Percentiles rank a stretch among this genome's conserved stretches.
These are phyloP conservation scores for Tylopilus subfusipes DNA, from an alignment of 768 basidiomycete genomes.

Conservation along the genomic window DNA sequence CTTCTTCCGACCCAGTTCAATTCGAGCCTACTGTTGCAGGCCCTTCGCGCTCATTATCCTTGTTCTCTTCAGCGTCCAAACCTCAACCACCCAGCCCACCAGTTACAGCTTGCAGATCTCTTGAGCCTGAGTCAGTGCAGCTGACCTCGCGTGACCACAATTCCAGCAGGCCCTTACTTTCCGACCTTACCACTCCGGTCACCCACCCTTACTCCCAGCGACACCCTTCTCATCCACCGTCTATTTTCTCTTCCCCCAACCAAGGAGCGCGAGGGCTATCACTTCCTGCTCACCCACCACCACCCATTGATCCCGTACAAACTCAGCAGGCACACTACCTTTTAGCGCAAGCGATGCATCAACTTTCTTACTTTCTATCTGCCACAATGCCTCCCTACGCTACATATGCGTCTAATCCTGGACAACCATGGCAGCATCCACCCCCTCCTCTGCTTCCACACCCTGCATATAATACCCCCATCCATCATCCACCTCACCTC, in stretches of 20 bases:
- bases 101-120: slow-evolving; percentile 5
- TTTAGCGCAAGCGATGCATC: slow-evolving; percentile 40
- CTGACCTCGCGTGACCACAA: not conserved
- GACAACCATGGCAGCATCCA: slow-evolving; percentile 21
- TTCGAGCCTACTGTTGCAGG: slow-evolving; percentile 1
- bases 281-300: slow-evolving; percentile 28
- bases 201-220: slow-evolving; percentile 21
- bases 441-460: slow-evolving; percentile 5
- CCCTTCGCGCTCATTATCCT: slow-evolving; percentile 9
- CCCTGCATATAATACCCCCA: slow-evolving; percentile 4
- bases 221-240: slow-evolving; percentile 15
- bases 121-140: slow-evolving; percentile 5
- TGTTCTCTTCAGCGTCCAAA: slow-evolving; percentile 7
- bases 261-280: slow-evolving; percentile 17
- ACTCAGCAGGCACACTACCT: slow-evolving; percentile 38
- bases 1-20: slow-evolving; percentile 7
- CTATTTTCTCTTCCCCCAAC: slow-evolving; percentile 16
- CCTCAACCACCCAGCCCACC: slow-evolving; percentile 4
- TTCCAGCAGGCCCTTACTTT: slow-evolving; percentile 4
- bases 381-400: slow-evolving; percentile 27
- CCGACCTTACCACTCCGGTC: slow-evolving; percentile 18
- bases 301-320: slow-evolving; percentile 27
- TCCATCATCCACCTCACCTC: slow-evolving; percentile 12
- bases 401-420: slow-evolving; percentile 15
- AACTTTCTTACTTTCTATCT: slow-evolving; percentile 39